These are phyloP conservation scores for Serendipita vermifera DNA, from an alignment of 768 basidiomycete species.

Conservation along the genomic window DNA sequence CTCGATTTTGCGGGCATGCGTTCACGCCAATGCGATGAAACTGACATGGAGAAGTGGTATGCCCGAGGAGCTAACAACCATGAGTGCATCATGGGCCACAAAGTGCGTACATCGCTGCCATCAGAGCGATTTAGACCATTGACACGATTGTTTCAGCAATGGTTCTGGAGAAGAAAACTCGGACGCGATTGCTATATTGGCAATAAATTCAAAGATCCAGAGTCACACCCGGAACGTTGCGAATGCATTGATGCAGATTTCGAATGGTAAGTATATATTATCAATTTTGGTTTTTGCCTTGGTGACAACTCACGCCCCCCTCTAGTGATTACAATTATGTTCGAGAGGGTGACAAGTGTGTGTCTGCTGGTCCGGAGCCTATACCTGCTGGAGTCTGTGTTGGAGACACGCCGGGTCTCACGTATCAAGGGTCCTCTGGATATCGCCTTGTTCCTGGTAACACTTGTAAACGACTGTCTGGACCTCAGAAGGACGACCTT, in stretches of 20 bases:
- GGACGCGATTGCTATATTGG: constrained; percentile 83
- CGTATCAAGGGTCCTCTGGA: constrained; percentile 79
- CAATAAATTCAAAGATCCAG: constrained; percentile 78
- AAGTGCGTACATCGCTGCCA: constrained; percentile 34
- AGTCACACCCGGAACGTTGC: constrained; percentile 71
- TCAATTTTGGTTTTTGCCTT: background rate
- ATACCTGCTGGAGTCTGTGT: constrained; percentile 65
- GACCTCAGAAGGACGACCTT: constrained; percentile 52
- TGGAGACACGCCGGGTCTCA: constrained; percentile 36
- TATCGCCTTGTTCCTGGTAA: constrained; percentile 89
- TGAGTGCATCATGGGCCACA: constrained; percentile 90
- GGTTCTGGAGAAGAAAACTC: constrained; percentile 74
- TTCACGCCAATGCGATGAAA: constrained; percentile 49
- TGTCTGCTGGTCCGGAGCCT: constrained; percentile 76
- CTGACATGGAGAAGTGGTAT: constrained; percentile 83
- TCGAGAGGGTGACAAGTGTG: constrained; percentile 58
- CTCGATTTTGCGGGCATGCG: constrained; percentile 71
- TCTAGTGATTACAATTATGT: constrained; percentile 82
- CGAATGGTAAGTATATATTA: constrained; percentile 58
- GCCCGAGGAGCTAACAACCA: constrained; percentile 48
- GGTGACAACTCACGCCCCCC: background rate
- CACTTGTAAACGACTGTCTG: constrained; percentile 51
- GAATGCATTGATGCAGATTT: constrained; percentile 77
- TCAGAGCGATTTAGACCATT: background rate
- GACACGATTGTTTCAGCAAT: constrained; percentile 51